Conservation (phyloP, 2,329 filamentous ascomycete species). For the Talaromyces sp. region DNA sequence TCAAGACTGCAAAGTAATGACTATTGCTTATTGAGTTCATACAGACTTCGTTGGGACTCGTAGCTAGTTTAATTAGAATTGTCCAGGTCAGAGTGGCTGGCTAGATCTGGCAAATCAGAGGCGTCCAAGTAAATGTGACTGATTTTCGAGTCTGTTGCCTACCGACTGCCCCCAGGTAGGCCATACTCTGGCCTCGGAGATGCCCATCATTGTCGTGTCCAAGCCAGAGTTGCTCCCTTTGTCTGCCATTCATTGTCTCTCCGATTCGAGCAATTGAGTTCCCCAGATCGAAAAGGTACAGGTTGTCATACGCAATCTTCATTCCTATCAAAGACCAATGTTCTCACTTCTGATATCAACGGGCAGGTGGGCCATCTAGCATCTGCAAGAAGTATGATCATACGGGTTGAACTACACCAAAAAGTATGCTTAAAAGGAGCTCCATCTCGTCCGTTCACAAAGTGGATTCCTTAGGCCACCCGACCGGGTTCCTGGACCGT, state of each 20-base stretch:
- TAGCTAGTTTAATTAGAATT: not conserved
- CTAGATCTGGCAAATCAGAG: not conserved
- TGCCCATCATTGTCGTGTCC: not conserved
- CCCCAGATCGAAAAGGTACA: not conserved
- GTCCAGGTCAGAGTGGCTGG: not conserved
- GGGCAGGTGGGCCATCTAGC: constrained; percentile 1
- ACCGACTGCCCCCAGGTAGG: not conserved
- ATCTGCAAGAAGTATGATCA: constrained; percentile 3
- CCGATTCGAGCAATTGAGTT: not conserved
- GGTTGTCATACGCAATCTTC: not conserved
- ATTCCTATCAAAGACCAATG: not conserved
- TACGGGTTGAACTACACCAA: constrained; percentile 6
- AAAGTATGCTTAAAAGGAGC: constrained; percentile 6
- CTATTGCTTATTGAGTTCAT: not conserved
- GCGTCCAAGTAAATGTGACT: not conserved
- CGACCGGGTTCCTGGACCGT: constrained; percentile 10
- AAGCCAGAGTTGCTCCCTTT: not conserved
- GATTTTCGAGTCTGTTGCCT: not conserved
- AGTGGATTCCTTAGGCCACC: constrained; percentile 1
- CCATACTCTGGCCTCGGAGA: not conserved
- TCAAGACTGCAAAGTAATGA: not conserved
- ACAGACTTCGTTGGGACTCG: not conserved
- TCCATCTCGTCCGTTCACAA: constrained; percentile 6
- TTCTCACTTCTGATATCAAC: not conserved
- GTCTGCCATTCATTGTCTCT: not conserved